Evolutionary conservation across 108 stramenopile genomes (phyloP), one percentile per base, ranked within the genome.

Genomic region (Pseudonitzschia multiseries): DNA sequence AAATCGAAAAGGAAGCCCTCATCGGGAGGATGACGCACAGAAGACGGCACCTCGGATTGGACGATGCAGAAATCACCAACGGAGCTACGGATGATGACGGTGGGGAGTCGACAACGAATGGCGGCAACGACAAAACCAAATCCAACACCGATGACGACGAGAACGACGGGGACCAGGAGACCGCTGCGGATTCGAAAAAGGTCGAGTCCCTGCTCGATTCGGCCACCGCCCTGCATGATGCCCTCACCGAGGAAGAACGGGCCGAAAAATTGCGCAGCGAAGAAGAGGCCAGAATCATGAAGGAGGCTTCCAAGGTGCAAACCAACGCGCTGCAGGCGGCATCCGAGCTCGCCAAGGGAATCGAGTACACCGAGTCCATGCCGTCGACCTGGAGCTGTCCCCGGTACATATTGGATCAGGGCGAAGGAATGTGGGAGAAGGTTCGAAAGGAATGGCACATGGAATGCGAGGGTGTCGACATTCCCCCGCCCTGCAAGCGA

Each of bases 271-370:
- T 86, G 57, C 85, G 85, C 27, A 73, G 73, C 56, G 81, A 88
- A 57, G 93, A 97, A 78, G 97, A 98, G 82, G 84, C 81, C 42
- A 88, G 95, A 18, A 94, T 99, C 68, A 83, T 99, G 63, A 80
- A 79, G 57, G 96, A 99, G 74, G 98, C 98, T 9, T 94, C 86
- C 29, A 89, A 95, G 71, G 92, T 98, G 20, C 95, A 96, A 73
- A 97, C 96, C 24, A 97, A 98, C 68, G 98, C 99, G 8, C 80
- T 99, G 62, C 91, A 96, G 79, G 94, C 95, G 27, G 97, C 95
- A 24, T 83, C 88, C 21, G 99, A 99, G 77, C 66, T 89, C 26
- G 98, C 99, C 32, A 76, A 88, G 75, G 98, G 98, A 0, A 79
- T 87, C 1, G 70, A 80, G 42, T 99, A 97, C 76, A 79, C 75